phyloP scores from a whole-genome alignment of 73 alveolate genomes.

The Paramecium octaurelia region DNA sequence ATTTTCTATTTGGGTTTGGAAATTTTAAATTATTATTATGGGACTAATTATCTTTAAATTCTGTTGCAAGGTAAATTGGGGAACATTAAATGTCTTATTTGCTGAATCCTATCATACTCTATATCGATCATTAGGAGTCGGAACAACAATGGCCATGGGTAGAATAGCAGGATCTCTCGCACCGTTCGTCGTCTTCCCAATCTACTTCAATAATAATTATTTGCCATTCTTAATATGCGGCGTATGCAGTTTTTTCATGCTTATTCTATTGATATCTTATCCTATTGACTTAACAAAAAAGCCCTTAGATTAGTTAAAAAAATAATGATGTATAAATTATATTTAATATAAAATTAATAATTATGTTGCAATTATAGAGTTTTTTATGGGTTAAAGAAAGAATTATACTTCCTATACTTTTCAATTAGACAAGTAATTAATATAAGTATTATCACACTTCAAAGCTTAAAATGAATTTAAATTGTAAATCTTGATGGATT shows the following conservation, averaged over 20 bases:
- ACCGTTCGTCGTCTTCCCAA: slow-evolving; percentile 14
- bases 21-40: background rate
- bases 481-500: no score
- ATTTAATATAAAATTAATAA: background rate
- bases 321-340: background rate
- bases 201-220: slow-evolving; percentile 6
- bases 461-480: no score
- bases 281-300: slow-evolving; percentile 37
- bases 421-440: no score
- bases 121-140: slow-evolving; percentile 50
- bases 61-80: slow-evolving; percentile 11
- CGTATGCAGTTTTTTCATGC: background rate
- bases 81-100: slow-evolving; percentile 9
- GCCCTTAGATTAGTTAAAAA: slow-evolving; percentile 28
- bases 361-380: no score
- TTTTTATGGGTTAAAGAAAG: no score
- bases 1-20: background rate
- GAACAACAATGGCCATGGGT: slow-evolving; percentile 35
- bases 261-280: background rate
- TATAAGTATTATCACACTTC: no score
- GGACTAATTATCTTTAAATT: slow-evolving; percentile 34
- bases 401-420: no score
- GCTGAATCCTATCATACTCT: slow-evolving; percentile 52
- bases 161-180: slow-evolving; percentile 41
- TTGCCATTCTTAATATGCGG: slow-evolving; percentile 13